A percentile compares a stretch with the other conserved stretches of the same genome.
These are phyloP conservation scores for Vigna trinervia DNA, from an alignment of 306 rosid genomes.

Conservation along the genomic window DNA sequence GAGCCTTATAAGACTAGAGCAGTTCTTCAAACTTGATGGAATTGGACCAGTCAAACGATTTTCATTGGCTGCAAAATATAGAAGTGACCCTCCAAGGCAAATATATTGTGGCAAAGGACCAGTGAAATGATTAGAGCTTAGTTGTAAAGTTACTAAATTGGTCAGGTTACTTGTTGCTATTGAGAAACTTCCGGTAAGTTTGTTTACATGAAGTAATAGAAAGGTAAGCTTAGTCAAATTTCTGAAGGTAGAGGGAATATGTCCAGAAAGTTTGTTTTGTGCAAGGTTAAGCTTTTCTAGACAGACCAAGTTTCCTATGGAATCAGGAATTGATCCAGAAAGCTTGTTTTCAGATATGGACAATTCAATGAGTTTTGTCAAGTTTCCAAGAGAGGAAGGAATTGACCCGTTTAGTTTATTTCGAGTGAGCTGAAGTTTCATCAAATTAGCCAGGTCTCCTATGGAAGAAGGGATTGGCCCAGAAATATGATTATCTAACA, in stretches of 20 bases:
- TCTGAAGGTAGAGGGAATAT: constrained; percentile 41
- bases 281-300: constrained; percentile 11
- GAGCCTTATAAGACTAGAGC: constrained; percentile 43
- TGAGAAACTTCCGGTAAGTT: constrained; percentile 34
- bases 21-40: constrained; percentile 46
- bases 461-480: constrained; percentile 46
- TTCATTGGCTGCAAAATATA: constrained; percentile 16
- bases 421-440: background rate
- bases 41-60: constrained; percentile 40
- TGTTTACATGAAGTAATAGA: background rate
- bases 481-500: background rate
- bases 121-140: constrained; percentile 36
- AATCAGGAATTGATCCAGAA: constrained; percentile 46
- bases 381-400: constrained; percentile 49
- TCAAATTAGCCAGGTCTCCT: constrained; percentile 41
- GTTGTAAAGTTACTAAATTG: constrained; percentile 22
- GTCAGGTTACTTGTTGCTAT: constrained; percentile 26
- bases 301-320: constrained; percentile 47
- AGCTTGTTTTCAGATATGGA: background rate
- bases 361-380: constrained; percentile 37
- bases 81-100: constrained; percentile 37
- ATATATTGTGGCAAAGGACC: constrained; percentile 43
- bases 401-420: constrained; percentile 40
- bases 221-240: constrained; percentile 41
- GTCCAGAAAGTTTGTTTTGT: constrained; percentile 29